Base-by-base conservation (phyloP, 2,329 filamentous ascomycete species). In the Penicillium oxalicum region DNA sequence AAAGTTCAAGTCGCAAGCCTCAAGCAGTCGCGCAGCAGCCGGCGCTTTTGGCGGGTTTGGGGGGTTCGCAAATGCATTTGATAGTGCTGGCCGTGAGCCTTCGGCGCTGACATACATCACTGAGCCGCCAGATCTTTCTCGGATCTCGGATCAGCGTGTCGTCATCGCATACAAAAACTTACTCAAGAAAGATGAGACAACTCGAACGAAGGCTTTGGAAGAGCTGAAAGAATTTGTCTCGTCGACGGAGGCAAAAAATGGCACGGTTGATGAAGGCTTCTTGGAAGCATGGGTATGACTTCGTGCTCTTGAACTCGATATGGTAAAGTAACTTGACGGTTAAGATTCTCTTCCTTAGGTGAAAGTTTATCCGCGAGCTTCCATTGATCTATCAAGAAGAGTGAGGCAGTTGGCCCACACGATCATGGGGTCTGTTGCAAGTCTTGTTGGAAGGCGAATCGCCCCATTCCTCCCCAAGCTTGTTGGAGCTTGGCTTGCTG, bases 151-250 rank as follows among this genome's bases (percentile, higher is more conserved):
- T 59, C 79, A 90, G 6, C 87, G 93, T 62, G 77, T 91, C 34
- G 82, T 91, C 34, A 90, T 97, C 11, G 82, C 84, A n/a, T 88
- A 96, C 73, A 95, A 96, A 70, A 95, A 94, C 59, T 72, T 96
- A 3, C 78, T 84, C 44, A 98, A 97, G 73, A 95, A 93, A 70
- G 91, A 96, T 72, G 86, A 84, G 61, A 95, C 83, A 9, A 98
- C 93, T 34, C 95, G 95, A 66, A 79, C 86, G 6, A 95, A 91
- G 67, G 91, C 88, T 0, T 74, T 98, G 27, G 91, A 97, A 60
- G 91, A 97, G 45, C 71, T 98, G 18, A 77, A 88, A 41, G 67
- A 78, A 32, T 79, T 86, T 62, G 74, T 88, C 35, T 75, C 78
- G 74, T 67, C 77, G 69, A 37, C 77, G 66, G 65, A 79, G 77